phyloP scores from a whole-genome alignment of 441 rosid species.

The Geranium incanum region DNA sequence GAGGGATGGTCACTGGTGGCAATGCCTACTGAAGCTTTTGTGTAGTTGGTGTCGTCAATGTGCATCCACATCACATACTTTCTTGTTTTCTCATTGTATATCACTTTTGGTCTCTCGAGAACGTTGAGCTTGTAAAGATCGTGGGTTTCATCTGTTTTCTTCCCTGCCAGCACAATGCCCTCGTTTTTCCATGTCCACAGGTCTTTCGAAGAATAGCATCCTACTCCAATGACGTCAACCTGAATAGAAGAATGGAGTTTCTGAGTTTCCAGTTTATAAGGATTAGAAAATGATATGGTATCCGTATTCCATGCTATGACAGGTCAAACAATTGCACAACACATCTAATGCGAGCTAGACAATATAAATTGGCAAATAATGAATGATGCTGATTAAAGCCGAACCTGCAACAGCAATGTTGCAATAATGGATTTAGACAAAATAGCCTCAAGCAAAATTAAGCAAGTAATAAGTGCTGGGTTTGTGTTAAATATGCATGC shows the following conservation, averaged over 20 bases:
- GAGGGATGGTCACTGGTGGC: slow-evolving; percentile 63
- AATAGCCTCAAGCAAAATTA: not conserved
- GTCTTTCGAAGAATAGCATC: slow-evolving; percentile 90
- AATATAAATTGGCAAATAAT: not conserved
- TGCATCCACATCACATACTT: slow-evolving; percentile 99
- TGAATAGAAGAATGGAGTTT: slow-evolving; percentile 25
- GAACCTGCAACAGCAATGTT: no score
- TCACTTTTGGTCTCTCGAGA: slow-evolving; percentile 87
- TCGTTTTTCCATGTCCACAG: slow-evolving; percentile 86
- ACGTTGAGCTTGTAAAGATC: slow-evolving; percentile 80
- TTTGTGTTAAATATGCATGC: not conserved
- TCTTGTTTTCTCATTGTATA: slow-evolving; percentile 56
- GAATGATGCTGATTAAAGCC: not conserved
- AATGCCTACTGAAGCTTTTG: slow-evolving; percentile 83
- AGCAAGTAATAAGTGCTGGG: not conserved
- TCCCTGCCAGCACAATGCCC: slow-evolving; percentile 67
- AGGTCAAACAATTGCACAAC: not conserved
- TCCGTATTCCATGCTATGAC: not conserved
- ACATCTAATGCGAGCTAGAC: not conserved
- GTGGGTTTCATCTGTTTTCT: slow-evolving; percentile 58
- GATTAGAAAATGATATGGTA: not conserved
- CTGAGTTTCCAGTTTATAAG: not conserved
- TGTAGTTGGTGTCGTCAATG: slow-evolving; percentile 79
- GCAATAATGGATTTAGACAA: not conserved
- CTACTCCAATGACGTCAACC: slow-evolving; percentile 90